phyloP scores from a whole-genome alignment of 139 green algal genomes.

The Micractinium conductrix region DNA sequence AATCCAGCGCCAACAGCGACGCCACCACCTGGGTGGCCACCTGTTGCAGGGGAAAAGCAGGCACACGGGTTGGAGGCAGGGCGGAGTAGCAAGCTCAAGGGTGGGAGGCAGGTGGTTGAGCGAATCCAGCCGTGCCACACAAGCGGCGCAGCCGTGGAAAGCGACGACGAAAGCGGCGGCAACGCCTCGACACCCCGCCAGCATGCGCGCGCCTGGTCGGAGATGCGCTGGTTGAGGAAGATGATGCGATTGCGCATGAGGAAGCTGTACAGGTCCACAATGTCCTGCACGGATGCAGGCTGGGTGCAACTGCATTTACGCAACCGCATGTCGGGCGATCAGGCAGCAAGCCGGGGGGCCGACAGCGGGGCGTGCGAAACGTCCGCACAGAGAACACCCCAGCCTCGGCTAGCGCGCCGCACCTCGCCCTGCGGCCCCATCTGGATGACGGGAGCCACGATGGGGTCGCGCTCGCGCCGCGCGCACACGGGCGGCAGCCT shows the following conservation, averaged over 20 bases:
- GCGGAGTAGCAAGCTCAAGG: too few relatives aligned
- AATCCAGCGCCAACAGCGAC: conserved; percentile 88
- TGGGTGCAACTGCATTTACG: too few relatives aligned
- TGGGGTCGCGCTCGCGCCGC: conserved; percentile 43
- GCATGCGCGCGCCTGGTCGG: conserved; percentile 72
- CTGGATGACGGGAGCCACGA: conserved; percentile 49
- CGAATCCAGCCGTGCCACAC: too few relatives aligned
- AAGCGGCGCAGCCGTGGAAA: too few relatives aligned
- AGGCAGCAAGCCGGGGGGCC: not conserved
- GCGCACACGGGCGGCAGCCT: conserved; percentile 44
- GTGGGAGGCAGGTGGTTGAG: too few relatives aligned
- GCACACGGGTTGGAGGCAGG: too few relatives aligned
- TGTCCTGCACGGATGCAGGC: conserved; percentile 52
- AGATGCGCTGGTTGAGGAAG: conserved; percentile 86
- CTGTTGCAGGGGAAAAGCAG: not conserved
- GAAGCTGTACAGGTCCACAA: conserved; percentile 86
- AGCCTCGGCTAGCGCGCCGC: not conserved
- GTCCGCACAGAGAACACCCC: too few relatives aligned
- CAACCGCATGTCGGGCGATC: too few relatives aligned
- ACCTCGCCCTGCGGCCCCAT: conserved; percentile 27
- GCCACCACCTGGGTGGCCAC: conserved; percentile 76
- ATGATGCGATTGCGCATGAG: conserved; percentile 91
- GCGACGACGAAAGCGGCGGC: too few relatives aligned
- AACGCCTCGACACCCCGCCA: too few relatives aligned
- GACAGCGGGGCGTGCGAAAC: too few relatives aligned